Evolutionary conservation across 495 filamentous ascomycete genomes (phyloP), one percentile per base, ranked within the genome.

Genomic region (Tuber calosporum): DNA sequence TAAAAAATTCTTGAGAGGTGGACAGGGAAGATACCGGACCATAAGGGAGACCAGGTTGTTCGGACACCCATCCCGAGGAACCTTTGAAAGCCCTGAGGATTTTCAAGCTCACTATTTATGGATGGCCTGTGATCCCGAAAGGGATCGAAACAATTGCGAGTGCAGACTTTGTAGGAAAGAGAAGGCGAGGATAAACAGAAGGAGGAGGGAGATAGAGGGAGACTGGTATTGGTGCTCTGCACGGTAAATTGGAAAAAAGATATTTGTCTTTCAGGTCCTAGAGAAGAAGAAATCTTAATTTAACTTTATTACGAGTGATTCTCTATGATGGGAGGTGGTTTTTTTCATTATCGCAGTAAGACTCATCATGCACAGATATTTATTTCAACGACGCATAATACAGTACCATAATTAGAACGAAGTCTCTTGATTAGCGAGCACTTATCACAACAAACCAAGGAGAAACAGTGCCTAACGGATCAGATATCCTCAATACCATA

Each of bases 1-100:
- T 17, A 58, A 58, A 58, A 13, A 30, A 9, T 17, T 34, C n/a
- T n/a, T 30, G 26, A 30, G n/a, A n/a, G 53, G 26, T 34, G 13
- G 26, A 2, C 19, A 34, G 53, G 13, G 26, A 11, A 17, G 26
- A 62, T 11, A 26, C 1, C 26, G 34, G 1, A 2, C 26, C 7
- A 34, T 0, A 22, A 53, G 85, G 74, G 88, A 89, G 80, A 85
- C 84, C 13, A 89, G 88, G 77, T 83, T 90, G 3, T 90, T 89
- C 74, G 88, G 88, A 19, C 85, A 89, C 73, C 88, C 88, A 0
- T 70, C 79, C 20, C 87, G 87, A 1, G 87, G 87, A 81, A 83
- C 86, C 4, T 90, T 86, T 75, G 78, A 88, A 68, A 88, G 85
- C 70, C 87, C 88, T 0, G 82, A 80, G 17, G 88, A 90, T 53